Percentiles rank a stretch among this genome's conserved stretches.
Conservation (phyloP, 345 rosid species). For the Populus deltoides region DNA sequence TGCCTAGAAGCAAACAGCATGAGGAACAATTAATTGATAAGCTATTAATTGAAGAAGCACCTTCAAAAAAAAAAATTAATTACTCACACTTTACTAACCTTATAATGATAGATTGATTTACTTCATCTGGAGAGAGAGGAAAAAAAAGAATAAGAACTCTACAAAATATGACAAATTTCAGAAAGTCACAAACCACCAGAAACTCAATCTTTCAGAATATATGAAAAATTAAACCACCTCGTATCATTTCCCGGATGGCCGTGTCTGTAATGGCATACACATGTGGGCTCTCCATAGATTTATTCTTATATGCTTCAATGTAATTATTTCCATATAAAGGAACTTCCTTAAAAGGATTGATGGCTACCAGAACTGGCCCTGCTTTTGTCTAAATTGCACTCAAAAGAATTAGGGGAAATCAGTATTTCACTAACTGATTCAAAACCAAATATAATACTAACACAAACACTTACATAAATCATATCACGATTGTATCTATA, state of each 20-base stretch:
- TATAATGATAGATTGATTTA: conserved; percentile 96
- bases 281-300: conserved; percentile 73
- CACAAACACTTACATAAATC: conserved; percentile 78
- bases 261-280: conserved; percentile 97
- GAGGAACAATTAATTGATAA: background rate
- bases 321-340: conserved; percentile 76
- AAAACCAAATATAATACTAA: conserved; percentile 12
- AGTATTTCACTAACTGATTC: conserved; percentile 4
- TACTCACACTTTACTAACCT: conserved; percentile 54
- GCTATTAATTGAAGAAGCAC: background rate
- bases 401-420: conserved; percentile 12
- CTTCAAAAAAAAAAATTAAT: conserved; percentile 2
- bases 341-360: conserved; percentile 95
- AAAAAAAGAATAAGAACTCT: conserved; percentile 27
- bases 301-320: conserved; percentile 80
- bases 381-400: conserved; percentile 75
- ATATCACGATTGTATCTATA: conserved; percentile 81
- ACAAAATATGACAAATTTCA: background rate
- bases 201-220: conserved; percentile 3
- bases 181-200: background rate
- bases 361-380: conserved; percentile 92
- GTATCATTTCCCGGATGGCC: conserved; percentile 94
- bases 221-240: conserved; percentile 52
- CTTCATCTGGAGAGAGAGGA: conserved; percentile 73
- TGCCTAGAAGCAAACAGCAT: background rate